Conservation (phyloP, 495 filamentous ascomycete species). For the Xylaria sp. region DNA sequence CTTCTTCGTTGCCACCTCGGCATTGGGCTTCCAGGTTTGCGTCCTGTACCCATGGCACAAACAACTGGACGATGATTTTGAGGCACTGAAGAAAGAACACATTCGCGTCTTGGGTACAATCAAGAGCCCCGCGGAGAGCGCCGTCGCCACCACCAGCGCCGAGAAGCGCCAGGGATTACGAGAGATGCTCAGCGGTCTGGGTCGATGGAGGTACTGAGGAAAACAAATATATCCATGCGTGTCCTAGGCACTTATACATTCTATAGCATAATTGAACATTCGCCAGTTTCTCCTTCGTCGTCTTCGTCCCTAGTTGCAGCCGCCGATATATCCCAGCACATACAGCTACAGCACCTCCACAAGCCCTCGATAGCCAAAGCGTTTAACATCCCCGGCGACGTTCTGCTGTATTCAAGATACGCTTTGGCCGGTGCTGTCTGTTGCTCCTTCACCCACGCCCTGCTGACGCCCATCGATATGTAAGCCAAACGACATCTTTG, state of each 20-base stretch:
- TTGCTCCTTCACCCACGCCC: constrained; percentile 84
- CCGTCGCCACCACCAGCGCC: neutral
- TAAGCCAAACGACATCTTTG: constrained; percentile 35
- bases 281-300: neutral
- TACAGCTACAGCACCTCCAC: constrained; percentile 1
- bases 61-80: constrained; percentile 65
- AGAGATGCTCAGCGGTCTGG: constrained; percentile 32
- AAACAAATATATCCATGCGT: constrained; percentile 9
- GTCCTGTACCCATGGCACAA: constrained; percentile 73
- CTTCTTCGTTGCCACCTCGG: constrained; percentile 66
- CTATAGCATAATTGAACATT: constrained; percentile 24
- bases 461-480: constrained; percentile 83
- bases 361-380: neutral
- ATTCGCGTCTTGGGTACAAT: constrained; percentile 44
- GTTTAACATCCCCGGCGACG: neutral
- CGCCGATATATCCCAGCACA: constrained; percentile 2
- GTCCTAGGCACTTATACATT: constrained; percentile 35
- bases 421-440: constrained; percentile 84
- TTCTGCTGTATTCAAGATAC: constrained; percentile 55
- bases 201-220: constrained; percentile 33
- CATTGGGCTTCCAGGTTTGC: constrained; percentile 67
- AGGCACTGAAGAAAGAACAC: constrained; percentile 63
- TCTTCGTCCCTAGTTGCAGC: constrained; percentile 12
- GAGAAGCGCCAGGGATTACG: constrained; percentile 15
- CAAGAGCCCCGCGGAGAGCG: constrained; percentile 22